Evolutionary conservation across 306 rosid genomes (phyloP).

Genomic region (Trichosanthes truncata): DNA sequence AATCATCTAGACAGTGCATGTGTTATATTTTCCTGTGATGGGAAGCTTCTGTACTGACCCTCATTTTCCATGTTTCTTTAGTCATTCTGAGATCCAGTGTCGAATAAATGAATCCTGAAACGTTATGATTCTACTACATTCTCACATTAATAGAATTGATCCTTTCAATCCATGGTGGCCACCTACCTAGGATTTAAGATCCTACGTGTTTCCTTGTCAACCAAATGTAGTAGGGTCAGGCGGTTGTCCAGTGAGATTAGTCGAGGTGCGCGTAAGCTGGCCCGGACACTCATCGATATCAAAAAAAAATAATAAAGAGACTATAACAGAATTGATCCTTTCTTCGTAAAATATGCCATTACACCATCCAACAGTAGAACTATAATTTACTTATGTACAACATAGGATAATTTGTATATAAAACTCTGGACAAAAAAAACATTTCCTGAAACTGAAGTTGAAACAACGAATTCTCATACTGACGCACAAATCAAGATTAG

Average conservation of each 20-base stretch:
- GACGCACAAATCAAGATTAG: background rate
- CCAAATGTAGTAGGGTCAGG: too few relatives aligned
- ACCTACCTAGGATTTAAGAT: too few relatives aligned
- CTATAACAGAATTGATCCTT: slow-evolving; percentile 2
- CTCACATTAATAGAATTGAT: background rate
- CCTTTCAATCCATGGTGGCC: too few relatives aligned
- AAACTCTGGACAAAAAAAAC: background rate
- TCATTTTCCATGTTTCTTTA: background rate
- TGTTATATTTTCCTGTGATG: background rate
- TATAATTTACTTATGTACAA: background rate
- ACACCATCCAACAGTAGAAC: background rate
- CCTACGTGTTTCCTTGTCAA: too few relatives aligned
- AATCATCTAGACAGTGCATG: background rate
- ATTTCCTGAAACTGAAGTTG: background rate
- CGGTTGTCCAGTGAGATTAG: too few relatives aligned
- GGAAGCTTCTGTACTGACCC: background rate
- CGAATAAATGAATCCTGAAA: background rate
- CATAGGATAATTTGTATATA: background rate
- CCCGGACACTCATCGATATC: too few relatives aligned
- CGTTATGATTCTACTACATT: background rate
- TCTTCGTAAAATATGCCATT: background rate
- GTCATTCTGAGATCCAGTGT: background rate
- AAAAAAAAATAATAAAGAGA: too few relatives aligned
- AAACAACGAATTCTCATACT: background rate
- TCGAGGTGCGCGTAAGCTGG: too few relatives aligned